Conservation (phyloP, 352 stramenopile species). For the Pythium myriotylum region DNA sequence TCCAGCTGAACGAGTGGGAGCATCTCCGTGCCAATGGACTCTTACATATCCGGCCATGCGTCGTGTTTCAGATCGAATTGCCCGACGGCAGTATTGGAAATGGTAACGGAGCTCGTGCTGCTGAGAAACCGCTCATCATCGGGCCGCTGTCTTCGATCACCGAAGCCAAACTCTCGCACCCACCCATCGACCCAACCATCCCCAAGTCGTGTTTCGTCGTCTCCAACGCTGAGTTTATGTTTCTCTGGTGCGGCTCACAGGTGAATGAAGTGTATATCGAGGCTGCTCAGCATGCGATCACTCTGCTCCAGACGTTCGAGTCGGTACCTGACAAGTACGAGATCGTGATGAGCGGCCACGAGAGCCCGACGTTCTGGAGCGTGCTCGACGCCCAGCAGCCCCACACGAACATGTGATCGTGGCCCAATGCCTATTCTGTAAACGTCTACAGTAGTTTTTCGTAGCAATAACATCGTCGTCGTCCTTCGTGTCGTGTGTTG, state of each 20-base stretch:
- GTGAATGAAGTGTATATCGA: constrained; percentile 56
- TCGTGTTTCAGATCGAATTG: constrained; percentile 79
- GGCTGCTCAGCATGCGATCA: constrained; percentile 56
- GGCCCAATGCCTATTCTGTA: constrained; percentile 8
- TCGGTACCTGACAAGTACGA: constrained; percentile 75
- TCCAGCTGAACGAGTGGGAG: constrained; percentile 90
- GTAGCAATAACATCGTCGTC: constrained; percentile 13
- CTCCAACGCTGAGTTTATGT: constrained; percentile 73
- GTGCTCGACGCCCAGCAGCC: constrained; percentile 49
- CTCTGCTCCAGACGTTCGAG: constrained; percentile 78
- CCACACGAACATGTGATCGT: constrained; percentile 27
- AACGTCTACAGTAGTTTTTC: constrained; percentile 5
- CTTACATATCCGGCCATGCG: constrained; percentile 49
- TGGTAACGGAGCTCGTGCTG: constrained; percentile 31
- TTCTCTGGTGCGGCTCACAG: constrained; percentile 76
- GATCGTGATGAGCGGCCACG: constrained; percentile 67
- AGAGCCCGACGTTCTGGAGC: constrained; percentile 72
- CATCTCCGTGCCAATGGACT: constrained; percentile 55
- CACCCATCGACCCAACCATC: constrained; percentile 46
- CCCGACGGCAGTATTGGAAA: constrained; percentile 41
- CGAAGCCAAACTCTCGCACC: constrained; percentile 59
- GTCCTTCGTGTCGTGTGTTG: not conserved
- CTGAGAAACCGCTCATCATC: constrained; percentile 59
- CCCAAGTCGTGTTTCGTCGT: constrained; percentile 70
- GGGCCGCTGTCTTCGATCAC: constrained; percentile 52